Base-by-base conservation (phyloP, 1,284 basidiomycete genomes). In the Apiotrichum montevideense region DNA sequence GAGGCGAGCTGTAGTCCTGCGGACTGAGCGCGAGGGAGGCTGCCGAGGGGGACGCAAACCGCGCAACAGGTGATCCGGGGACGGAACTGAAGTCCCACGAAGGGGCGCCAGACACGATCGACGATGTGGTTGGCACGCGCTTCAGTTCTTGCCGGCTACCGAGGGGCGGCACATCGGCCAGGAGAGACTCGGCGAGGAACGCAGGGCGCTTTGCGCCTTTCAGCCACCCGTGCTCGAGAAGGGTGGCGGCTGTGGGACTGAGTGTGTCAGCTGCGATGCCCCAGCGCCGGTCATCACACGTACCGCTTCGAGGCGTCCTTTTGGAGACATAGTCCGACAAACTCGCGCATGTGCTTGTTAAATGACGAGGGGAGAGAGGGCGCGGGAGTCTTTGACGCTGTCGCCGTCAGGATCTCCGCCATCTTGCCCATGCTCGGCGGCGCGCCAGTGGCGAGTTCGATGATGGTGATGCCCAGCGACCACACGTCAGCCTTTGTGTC, bases 401-500 rank as follows among this genome's bases (percentile, higher is more conserved):
- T 54, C 9, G 60, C 57, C 0, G 57, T 35, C 3, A 58, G 50
- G 5, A 58, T 50, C 14, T 58, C 55, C 33, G 46, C 46, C 7
- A 52, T 21, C 48, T 40, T 51, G 42, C 34, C 54, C 41, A 10
- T 35, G 13, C 41, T 49, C 1, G 73, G 73, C 5, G 65, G 66
- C 1, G 57, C 47, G 3, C 73, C 73, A 11, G 66, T 61, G 14
- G 68, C 69, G 9, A 74, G 63, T 57, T 61, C 58, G 44, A 58
- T 60, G 40, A 62, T 45, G 1, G 92, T 88, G 67, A 98, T 93
- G 4, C 94, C 94, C 57, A 98, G 78, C 72, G 89, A 92, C 94
- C 94, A 98, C 40, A 98, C 91, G 70, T 98, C 95, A 4, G 94
- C 94, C 71, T 92, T 95, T 45, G 87, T 87, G 69, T 98, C 93